Conservation (phyloP, 345 rosid species). For the Odontarrhena argentea region DNA sequence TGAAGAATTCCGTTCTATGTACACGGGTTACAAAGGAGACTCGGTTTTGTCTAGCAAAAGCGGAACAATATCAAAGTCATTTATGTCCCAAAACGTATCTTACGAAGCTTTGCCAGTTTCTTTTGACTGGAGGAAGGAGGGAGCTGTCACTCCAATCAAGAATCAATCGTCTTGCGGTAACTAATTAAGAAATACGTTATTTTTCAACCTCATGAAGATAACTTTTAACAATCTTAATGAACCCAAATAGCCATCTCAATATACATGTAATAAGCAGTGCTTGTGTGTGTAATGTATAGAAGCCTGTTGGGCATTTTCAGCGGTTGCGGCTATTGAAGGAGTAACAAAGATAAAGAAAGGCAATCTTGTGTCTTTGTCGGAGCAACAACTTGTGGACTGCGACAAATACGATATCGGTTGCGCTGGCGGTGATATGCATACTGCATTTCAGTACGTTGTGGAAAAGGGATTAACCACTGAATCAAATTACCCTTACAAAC, state of each 20-base stretch:
- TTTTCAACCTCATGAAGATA: too few species aligned
- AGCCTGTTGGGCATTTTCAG: constrained; percentile 81
- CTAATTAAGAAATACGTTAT: not conserved
- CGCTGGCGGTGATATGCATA: constrained; percentile 55
- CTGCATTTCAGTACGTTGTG: constrained; percentile 54
- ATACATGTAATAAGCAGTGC: too few species aligned
- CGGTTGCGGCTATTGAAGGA: constrained; percentile 66
- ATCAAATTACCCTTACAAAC: constrained; percentile 50
- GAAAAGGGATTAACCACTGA: constrained; percentile 54
- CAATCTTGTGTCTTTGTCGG: constrained; percentile 55
- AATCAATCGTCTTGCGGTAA: constrained; percentile 48
- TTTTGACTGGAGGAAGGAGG: constrained; percentile 48
- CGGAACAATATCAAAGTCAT: not conserved
- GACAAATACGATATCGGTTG: constrained; percentile 49
- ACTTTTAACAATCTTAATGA: too few species aligned
- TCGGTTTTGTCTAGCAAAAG: constrained; percentile 9
- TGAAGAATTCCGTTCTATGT: constrained; percentile 47
- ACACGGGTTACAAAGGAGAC: constrained; percentile 43
- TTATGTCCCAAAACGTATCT: constrained; percentile 43
- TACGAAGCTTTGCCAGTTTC: constrained; percentile 29
- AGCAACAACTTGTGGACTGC: constrained; percentile 72
- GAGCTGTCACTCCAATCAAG: constrained; percentile 49
- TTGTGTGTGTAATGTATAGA: constrained; percentile 36
- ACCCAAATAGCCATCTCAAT: too few species aligned
- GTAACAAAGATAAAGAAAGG: constrained; percentile 56